Evolutionary conservation across 2,329 filamentous ascomycete genomes (phyloP), one percentile per base, ranked within the genome.

Genomic region (Tetracladium maxilliforme): DNA sequence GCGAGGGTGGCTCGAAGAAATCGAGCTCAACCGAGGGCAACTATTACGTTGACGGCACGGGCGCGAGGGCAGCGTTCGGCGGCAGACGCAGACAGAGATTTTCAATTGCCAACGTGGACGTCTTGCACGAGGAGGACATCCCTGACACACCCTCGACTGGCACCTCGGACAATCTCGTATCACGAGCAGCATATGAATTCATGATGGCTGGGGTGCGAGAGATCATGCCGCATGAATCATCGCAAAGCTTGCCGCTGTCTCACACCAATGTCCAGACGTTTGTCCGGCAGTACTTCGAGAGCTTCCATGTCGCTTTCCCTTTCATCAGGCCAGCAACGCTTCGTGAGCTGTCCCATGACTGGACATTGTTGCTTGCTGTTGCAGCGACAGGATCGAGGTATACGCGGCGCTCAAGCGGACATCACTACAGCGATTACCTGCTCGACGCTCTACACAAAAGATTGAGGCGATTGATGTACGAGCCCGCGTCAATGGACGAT

Each of bases 321-420:
- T 45, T 56, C 15, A 31, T 54, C 17, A 53, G 56, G 31, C 32
- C 36, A 21, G 30, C 47, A 20, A 48, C 47, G 6, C 51, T 56
- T 28, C 34, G 51, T 24, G 32, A 40, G 5, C 47, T 48, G 13
- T 31, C 29, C 23, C 44, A 39, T 16, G 46, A 56, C 29, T 57
- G 52, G 52, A 34, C 56, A 9, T 33, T 55, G 21, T 39, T 42
- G 5, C 33, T 57, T 24, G 48, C 54, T 10, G 33, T 55, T 21
- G 36, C 51, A 16, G 43, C 53, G 22, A 41, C 56, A 24, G 54
- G 54, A 6, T n/a, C n/a, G n/a, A n/a, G n/a, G n/a, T n/a, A n/a
- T n/a, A n/a, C n/a, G n/a, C n/a, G n/a, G n/a, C n/a, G n/a, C n/a
- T n/a, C n/a, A n/a, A n/a, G n/a, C n/a, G n/a, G n/a, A n/a, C n/a